Base-by-base conservation (phyloP, 495 filamentous ascomycete genomes). In the Immersiella caudata region DNA sequence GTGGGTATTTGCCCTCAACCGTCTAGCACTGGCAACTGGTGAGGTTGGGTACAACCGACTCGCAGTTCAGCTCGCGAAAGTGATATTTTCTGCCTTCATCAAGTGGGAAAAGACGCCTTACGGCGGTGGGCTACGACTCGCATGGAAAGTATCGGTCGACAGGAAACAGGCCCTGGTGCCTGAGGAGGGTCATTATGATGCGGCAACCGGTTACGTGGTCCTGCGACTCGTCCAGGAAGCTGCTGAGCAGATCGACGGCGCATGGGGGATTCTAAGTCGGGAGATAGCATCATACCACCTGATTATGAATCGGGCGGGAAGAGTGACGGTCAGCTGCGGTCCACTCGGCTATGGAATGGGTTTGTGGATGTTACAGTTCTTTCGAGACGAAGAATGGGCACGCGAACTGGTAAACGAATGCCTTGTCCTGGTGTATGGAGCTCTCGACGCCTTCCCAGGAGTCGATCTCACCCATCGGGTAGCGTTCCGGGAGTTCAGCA, bases 1-100 rank as follows among this genome's bases (percentile, higher is more conserved):
- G 1, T 91, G 88, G 88, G 89, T 90, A 87, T 91, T 90, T 68
- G 88, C 87, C 0, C 76, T 90, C 2, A 89, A 90, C 73, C 81
- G 88, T 6, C 78, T 89, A 49, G 76, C 84, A 0, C 54, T 84
- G 12, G 88, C 85, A 14, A 82, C 81, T 4, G 78, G 79, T 0
- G 82, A 89, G 36, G 60, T 71, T 20, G 58, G 55, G 0, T 90
- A 85, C 66, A 90, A 89, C 66, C 66, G 71, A 2, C 81, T 83
- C 40, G 88, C 87, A 0, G 75, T 90, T 9, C 76, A 82, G 64
- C 77, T 91, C 14, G 87, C 87, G 22, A 79, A 81, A 60, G 84
- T 85, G 0, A 83, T 90, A 26, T 89, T 90, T 65, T 81, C 83
- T 9, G 78, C 73, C 21, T 90, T 90, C 71, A 80, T 90, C 27